Percentiles rank a stretch among this genome's conserved stretches.
Evolutionary conservation across 2,329 filamentous ascomycete genomes (phyloP).

Genomic region (Pyricularia pennisetigena): DNA sequence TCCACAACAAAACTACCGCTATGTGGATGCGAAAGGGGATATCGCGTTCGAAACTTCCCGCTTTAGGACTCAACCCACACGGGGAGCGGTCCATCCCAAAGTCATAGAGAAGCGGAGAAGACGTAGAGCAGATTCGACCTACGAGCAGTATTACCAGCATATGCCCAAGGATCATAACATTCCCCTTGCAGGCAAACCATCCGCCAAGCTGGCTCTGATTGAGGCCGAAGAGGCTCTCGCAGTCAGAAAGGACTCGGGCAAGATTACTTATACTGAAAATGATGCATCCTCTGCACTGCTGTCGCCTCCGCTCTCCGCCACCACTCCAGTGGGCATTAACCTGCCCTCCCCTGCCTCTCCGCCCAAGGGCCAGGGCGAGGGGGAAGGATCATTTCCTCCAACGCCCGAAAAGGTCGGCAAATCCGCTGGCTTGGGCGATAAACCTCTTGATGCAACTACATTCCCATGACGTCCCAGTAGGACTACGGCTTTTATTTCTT

Average conservation of each 20-base stretch:
- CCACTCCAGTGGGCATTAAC: background rate
- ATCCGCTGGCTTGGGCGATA: background rate
- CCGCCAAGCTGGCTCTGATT: background rate
- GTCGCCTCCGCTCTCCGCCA: background rate
- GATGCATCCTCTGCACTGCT: background rate
- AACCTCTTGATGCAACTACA: background rate
- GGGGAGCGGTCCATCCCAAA: constrained; percentile 6
- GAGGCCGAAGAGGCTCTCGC: background rate
- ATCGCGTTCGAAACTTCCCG: background rate
- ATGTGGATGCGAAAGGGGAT: background rate
- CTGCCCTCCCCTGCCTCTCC: background rate
- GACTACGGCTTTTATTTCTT: background rate
- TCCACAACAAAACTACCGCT: background rate
- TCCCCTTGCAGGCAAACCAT: constrained; percentile 11
- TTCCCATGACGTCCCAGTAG: background rate
- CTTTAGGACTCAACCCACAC: background rate
- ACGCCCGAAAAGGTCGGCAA: constrained; percentile 1
- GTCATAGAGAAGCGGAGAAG: constrained; percentile 2
- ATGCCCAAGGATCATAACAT: constrained; percentile 8
- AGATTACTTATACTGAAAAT: background rate
- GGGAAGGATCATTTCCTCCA: background rate
- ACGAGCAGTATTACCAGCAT: constrained; percentile 5
- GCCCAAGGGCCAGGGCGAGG: background rate
- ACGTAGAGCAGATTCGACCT: constrained; percentile 1
- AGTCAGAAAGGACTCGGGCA: background rate